Base-by-base conservation (phyloP, 1,284 basidiomycete genomes). In the Rhizoctonia solani region DNA sequence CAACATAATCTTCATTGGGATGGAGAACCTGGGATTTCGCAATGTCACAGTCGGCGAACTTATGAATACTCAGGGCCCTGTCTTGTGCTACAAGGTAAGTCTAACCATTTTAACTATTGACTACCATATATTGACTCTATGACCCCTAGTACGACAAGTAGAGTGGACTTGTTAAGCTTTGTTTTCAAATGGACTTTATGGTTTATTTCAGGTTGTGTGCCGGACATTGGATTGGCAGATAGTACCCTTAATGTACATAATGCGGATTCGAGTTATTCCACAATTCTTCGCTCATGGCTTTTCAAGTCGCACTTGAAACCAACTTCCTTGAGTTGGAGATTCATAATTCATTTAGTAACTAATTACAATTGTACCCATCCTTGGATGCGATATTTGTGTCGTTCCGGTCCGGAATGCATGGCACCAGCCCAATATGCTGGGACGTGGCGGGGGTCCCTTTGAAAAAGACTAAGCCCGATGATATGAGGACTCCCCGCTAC, bases 1-100 rank as follows among this genome's bases (percentile, higher is more conserved):
- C 53, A 54, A 54, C 29, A 46, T 29, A 1, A 59, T 69, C 25
- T 49, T 21, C 23, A 34, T 67, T 21, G 42, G 53, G n/a, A n/a
- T n/a, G 8, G 41, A 42, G 8, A n/a, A 67, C 14, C 44, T 39
- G 19, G 61, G 61, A 23, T 16, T 65, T 32, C 68, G 65, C 9
- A 54, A 69, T 32, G 39, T 65, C 21, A 68, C 21, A 11, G 54
- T 69, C 4, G 19, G 54, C n/a, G 63, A 66, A 23, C n/a, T 69
- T 23, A 55, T 69, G 50, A 49, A 69, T 23, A 69, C 63, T 3
- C 23, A 25, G 14, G 68, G 52, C 4, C 65, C 44, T 0, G 25
- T 30, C 23, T 41, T 69, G 11, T 69, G 68, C 47, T 69, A 69
- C 53, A 30, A 29, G 21, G 61, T 65, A 42, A 52, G 47, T 42